Conservation (phyloP, 2,329 filamentous ascomycete genomes). For the Colletotrichum falcatum region DNA sequence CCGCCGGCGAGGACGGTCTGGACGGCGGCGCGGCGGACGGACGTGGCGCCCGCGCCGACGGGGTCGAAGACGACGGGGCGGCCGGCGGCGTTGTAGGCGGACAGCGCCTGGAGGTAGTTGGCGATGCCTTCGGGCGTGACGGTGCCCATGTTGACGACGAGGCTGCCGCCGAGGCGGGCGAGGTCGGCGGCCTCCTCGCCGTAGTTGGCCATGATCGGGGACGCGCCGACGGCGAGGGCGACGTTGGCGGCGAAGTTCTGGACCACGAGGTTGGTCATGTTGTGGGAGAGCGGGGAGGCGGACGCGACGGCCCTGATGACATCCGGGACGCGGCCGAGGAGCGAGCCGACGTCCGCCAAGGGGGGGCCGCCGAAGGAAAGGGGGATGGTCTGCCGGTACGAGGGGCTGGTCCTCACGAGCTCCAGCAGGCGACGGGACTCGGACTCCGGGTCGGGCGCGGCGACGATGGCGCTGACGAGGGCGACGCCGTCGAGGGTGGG, state of each 20-base stretch:
- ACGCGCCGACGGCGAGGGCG: constrained; percentile 84
- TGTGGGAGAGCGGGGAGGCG: constrained; percentile 83
- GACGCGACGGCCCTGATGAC: constrained; percentile 72
- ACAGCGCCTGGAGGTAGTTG: constrained; percentile 80
- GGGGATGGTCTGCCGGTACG: constrained; percentile 44
- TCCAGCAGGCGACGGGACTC: constrained; percentile 70
- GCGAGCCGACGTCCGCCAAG: constrained; percentile 32
- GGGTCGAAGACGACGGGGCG: constrained; percentile 88
- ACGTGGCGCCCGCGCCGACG: constrained; percentile 67
- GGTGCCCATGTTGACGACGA: constrained; percentile 97
- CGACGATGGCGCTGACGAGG: constrained; percentile 89
- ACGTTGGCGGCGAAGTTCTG: constrained; percentile 96
- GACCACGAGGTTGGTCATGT: constrained; percentile 97
- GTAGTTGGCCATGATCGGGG: constrained; percentile 94
- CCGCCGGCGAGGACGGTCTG: constrained; percentile 77
- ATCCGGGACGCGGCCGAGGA: constrained; percentile 49
- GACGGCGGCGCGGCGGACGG: constrained; percentile 76
- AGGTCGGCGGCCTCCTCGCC: constrained; percentile 85
- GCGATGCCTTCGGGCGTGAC: constrained; percentile 79
- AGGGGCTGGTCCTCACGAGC: constrained; percentile 61
- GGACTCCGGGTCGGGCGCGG: constrained; percentile 73
- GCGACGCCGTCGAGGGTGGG: constrained; percentile 80
- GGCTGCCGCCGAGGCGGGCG: constrained; percentile 78
- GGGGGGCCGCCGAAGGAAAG: constrained; percentile 11
- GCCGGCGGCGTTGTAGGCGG: constrained; percentile 82